Conservation (phyloP, 2,329 filamentous ascomycete species). For the Neopestalotiopsis clavispora region DNA sequence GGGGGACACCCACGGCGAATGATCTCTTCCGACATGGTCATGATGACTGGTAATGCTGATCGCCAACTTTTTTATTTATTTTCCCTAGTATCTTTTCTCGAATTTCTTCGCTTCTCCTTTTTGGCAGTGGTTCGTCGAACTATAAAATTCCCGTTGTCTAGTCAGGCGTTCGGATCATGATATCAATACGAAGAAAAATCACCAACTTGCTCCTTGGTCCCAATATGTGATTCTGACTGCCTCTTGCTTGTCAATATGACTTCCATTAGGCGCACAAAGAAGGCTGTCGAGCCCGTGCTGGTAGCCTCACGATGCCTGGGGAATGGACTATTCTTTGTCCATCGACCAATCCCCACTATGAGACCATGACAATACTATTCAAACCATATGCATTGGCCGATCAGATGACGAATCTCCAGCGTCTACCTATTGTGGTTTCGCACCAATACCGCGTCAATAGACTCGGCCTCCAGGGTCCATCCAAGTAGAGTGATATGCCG, state of each 20-base stretch:
- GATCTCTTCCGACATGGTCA: constrained; percentile 14
- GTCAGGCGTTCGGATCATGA: constrained; percentile 15
- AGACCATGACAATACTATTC: not conserved
- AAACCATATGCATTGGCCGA: not conserved
- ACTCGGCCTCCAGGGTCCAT: not conserved
- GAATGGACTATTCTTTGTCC: not conserved
- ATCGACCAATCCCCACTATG: not conserved
- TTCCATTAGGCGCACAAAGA: not conserved
- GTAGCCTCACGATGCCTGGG: not conserved
- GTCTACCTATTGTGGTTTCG: not conserved
- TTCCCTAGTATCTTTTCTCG: not conserved
- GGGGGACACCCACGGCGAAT: constrained; percentile 5
- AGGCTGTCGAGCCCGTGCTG: not conserved
- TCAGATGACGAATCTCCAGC: not conserved
- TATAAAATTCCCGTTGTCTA: constrained; percentile 20
- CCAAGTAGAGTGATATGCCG: not conserved
- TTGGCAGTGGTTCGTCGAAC: constrained; percentile 21
- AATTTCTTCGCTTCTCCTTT: constrained; percentile 11
- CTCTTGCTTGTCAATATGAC: not conserved
- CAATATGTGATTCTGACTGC: not conserved
- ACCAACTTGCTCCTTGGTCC: not conserved
- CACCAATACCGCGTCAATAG: not conserved
- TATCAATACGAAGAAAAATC: constrained; percentile 7
- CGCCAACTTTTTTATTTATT: constrained; percentile 8
- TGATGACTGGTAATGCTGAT: constrained; percentile 14